These are phyloP conservation scores for Pyrenophora tritici-repentis DNA, from an alignment of 2,329 filamentous ascomycete genomes.

Conservation along the genomic window DNA sequence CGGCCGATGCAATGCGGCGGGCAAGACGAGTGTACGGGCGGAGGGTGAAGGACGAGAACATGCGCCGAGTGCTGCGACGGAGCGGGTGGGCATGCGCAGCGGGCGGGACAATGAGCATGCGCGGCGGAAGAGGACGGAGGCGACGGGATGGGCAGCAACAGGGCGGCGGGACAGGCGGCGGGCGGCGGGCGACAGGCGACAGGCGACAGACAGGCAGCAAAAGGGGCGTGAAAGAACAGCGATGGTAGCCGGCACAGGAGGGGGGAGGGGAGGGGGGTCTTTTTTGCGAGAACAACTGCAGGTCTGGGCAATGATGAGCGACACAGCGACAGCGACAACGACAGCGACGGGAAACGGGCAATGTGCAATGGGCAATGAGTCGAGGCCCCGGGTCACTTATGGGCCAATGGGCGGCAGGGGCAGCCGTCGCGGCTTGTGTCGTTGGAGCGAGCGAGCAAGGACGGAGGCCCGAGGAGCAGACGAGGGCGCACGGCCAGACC, in stretches of 20 bases:
- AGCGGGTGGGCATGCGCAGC: not conserved
- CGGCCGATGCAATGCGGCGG: conserved; percentile 27
- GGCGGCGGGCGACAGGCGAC: not conserved
- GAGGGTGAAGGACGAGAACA: too few relatives aligned
- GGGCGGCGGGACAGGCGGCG: conserved; percentile 1
- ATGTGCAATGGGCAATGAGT: not conserved
- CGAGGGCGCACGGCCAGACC: too few relatives aligned
- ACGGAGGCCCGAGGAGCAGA: not conserved
- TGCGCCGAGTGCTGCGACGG: too few relatives aligned
- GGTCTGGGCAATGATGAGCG: conserved; percentile 14
- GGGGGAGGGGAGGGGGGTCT: conserved; percentile 1
- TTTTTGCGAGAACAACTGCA: conserved; percentile 25
- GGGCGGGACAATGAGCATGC: conserved; percentile 15
- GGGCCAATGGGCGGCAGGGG: conserved; percentile 23
- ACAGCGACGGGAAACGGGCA: too few relatives aligned
- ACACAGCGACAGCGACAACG: too few relatives aligned
- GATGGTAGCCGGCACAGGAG: conserved; percentile 23
- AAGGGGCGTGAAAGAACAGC: conserved; percentile 31
- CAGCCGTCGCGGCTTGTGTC: conserved; percentile 16
- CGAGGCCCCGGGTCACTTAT: conserved; percentile 10
- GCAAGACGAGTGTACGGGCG: conserved; percentile 7
- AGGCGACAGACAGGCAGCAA: conserved; percentile 26
- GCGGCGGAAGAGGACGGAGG: conserved; percentile 11
- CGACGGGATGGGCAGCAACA: conserved; percentile 5
- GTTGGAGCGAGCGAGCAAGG: conserved; percentile 1